phyloP scores from a whole-genome alignment of 345 rosid species.

The Cochlearia excelsa region DNA sequence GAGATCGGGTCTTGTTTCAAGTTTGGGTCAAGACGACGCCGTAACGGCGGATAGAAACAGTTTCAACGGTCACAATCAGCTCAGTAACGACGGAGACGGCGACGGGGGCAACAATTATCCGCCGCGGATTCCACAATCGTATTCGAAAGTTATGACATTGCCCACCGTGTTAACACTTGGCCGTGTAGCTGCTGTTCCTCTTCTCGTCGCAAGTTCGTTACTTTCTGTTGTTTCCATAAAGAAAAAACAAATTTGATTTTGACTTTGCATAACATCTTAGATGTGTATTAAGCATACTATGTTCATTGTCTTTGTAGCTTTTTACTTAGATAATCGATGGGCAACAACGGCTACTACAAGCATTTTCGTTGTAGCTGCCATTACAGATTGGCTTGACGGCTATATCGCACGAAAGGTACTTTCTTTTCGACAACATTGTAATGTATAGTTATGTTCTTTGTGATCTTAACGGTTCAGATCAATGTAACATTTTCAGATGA shows the following conservation, averaged over 20 bases:
- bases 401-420: slow-evolving; percentile 89
- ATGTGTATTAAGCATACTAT: not conserved
- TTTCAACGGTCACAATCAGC: slow-evolving; percentile 20
- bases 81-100: not conserved
- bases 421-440: not conserved
- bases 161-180: slow-evolving; percentile 89
- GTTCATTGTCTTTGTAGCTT: slow-evolving; percentile 45
- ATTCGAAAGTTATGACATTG: slow-evolving; percentile 65
- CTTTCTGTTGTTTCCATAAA: not conserved
- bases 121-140: slow-evolving; percentile 39
- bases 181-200: slow-evolving; percentile 91
- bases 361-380: slow-evolving; percentile 81
- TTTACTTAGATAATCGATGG: slow-evolving; percentile 80
- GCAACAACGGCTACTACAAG: slow-evolving; percentile 88
- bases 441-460: slow-evolving; percentile 5
- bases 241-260: too few species aligned
- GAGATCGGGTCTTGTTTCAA: slow-evolving; percentile 28
- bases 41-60: slow-evolving; percentile 30
- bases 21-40: slow-evolving; percentile 48
- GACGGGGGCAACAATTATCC: slow-evolving; percentile 13
- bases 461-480: slow-evolving; percentile 2
- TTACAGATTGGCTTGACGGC: slow-evolving; percentile 99
- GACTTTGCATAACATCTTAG: too few species aligned
- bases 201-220: slow-evolving; percentile 64
- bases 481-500: slow-evolving; percentile 59